Evolutionary conservation across 108 stramenopile species (phyloP).

Genomic region (Cyclostephanos tholiformis): DNA sequence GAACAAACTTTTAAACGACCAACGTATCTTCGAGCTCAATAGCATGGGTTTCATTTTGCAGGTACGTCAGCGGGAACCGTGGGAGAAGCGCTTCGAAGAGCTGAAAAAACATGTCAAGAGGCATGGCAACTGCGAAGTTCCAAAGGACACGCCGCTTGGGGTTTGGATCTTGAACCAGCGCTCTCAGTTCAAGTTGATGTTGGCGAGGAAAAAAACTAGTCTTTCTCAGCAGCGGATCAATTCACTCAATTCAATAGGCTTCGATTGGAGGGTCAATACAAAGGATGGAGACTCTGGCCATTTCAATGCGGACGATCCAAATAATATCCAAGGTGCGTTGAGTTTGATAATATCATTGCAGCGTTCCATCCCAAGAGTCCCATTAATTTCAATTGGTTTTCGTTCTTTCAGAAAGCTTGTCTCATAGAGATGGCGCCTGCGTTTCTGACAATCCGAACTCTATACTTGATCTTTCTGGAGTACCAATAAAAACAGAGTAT

Average conservation of each 20-base stretch:
- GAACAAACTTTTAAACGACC: conserved; percentile 8
- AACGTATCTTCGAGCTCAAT: conserved; percentile 12
- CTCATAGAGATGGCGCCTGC: neutral
- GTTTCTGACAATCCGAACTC: neutral
- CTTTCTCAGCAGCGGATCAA: conserved; percentile 30
- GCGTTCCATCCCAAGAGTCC: neutral
- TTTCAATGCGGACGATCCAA: too few species aligned
- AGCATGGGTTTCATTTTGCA: conserved; percentile 21
- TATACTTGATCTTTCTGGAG: neutral
- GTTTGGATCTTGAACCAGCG: conserved; percentile 36
- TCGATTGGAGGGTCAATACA: conserved; percentile 27
- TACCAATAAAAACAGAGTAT: neutral
- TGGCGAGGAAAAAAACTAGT: conserved; percentile 5
- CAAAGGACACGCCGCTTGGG: conserved; percentile 30
- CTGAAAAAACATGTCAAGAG: conserved; percentile 29
- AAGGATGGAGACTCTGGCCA: conserved; percentile 1
- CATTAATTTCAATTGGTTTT: neutral
- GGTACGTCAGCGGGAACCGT: conserved; percentile 22
- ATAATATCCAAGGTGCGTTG: conserved; percentile 1
- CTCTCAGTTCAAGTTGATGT: conserved; percentile 28
- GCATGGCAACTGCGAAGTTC: conserved; percentile 35
- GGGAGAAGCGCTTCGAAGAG: conserved; percentile 37
- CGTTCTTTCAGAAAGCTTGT: neutral
- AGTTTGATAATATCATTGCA: neutral
- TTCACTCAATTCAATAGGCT: conserved; percentile 27